Conservation (phyloP, 768 basidiomycete species). For the Phallus indusiatus region DNA sequence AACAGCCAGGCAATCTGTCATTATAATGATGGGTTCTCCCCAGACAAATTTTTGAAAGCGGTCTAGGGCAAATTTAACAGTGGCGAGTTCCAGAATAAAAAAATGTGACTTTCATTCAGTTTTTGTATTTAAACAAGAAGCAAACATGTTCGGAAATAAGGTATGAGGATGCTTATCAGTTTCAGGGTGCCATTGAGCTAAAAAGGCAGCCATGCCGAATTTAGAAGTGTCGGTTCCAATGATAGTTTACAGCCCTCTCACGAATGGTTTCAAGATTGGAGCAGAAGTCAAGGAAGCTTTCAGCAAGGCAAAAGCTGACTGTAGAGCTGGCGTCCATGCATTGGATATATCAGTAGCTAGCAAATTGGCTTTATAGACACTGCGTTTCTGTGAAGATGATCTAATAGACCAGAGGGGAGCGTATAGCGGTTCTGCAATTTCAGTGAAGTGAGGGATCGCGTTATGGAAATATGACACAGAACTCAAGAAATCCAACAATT, state of each 20-base stretch:
- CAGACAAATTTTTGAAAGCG: conserved; percentile 3
- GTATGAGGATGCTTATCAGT: background rate
- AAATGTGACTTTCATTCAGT: background rate
- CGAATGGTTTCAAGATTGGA: conserved; percentile 23
- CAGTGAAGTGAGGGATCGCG: conserved; percentile 27
- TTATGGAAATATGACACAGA: conserved; percentile 26
- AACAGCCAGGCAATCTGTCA: conserved; percentile 11
- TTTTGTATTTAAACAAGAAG: background rate
- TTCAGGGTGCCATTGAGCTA: background rate
- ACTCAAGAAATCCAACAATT: conserved; percentile 27
- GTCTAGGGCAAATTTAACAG: background rate
- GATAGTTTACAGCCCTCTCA: conserved; percentile 24
- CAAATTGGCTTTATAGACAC: background rate
- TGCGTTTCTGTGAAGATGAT: too few species aligned
- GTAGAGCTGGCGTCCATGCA: conserved; percentile 13
- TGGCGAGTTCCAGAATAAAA: conserved; percentile 9
- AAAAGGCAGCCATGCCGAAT: conserved; percentile 4
- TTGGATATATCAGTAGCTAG: conserved; percentile 14
- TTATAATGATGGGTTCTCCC: conserved; percentile 1
- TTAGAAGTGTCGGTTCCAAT: conserved; percentile 4
- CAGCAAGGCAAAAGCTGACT: conserved; percentile 19
- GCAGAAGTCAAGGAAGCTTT: conserved; percentile 23
- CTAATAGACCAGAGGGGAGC: conserved; percentile 17
- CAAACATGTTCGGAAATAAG: background rate
- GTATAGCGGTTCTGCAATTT: conserved; percentile 21